Percentiles rank a stretch among this genome's conserved stretches.
These are phyloP conservation scores for Lachancea waltii DNA, from an alignment of 805 yeast genomes.

Conservation along the genomic window DNA sequence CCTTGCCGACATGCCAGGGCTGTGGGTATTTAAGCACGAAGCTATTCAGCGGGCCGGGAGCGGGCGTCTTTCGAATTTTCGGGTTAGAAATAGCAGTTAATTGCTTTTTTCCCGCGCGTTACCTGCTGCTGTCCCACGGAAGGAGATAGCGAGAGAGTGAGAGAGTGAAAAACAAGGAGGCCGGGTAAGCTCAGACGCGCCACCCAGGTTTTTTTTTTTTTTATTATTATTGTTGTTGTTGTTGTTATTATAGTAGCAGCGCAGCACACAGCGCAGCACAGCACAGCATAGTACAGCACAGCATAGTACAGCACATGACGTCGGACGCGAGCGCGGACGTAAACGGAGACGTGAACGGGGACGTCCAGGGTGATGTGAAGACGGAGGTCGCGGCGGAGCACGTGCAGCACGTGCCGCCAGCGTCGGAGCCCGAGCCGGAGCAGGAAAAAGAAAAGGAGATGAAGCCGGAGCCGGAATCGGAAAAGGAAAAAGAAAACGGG, in stretches of 20 bases:
- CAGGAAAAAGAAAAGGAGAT: too few species aligned
- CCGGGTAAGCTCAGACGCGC: slow-evolving; percentile 14
- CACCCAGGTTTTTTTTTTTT: too few species aligned
- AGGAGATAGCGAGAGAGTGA: slow-evolving; percentile 1
- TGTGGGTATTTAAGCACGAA: slow-evolving; percentile 11
- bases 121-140: too few species aligned
- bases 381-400: slow-evolving; percentile 9
- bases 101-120: neutral
- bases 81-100: neutral
- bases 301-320: slow-evolving; percentile 9
- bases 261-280: slow-evolving; percentile 8
- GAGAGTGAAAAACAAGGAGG: slow-evolving; percentile 8
- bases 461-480: slow-evolving; percentile 2
- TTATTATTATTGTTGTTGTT: too few species aligned
- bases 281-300: slow-evolving; percentile 7
- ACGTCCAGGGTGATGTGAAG: slow-evolving; percentile 13
- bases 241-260: too few species aligned
- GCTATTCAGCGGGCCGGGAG: slow-evolving; percentile 5
- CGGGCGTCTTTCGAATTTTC: neutral
- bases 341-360: slow-evolving; percentile 8
- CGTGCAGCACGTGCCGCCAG: too few species aligned
- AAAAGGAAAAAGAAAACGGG: slow-evolving; percentile 1
- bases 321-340: slow-evolving; percentile 22
- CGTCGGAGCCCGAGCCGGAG: too few species aligned
- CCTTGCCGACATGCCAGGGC: neutral